A percentile compares a stretch with the other conserved stretches of the same genome.
These are phyloP conservation scores for Euphorbia lathyris DNA, from an alignment of 345 rosid genomes.

Conservation along the genomic window DNA sequence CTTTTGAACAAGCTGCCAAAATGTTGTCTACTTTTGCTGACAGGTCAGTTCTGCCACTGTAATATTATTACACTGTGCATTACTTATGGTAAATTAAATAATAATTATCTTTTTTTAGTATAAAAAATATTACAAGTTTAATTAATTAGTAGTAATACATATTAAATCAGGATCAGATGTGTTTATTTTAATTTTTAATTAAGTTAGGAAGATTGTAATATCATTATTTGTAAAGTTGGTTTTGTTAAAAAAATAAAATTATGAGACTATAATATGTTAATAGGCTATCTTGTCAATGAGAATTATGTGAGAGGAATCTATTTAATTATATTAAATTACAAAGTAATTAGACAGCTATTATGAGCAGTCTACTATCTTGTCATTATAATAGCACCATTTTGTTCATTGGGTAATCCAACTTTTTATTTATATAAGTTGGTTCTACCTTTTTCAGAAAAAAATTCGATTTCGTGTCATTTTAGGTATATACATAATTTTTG, in stretches of 20 bases:
- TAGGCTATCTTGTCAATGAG: not conserved
- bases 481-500: not conserved
- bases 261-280: not conserved
- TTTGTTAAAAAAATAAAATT: not conserved
- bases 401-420: not conserved
- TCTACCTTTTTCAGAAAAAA: not conserved
- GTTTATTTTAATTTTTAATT: too few relatives aligned
- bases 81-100: not conserved
- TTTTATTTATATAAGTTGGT: not conserved
- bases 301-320: not conserved
- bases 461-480: not conserved
- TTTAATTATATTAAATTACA: not conserved
- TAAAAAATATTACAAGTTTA: too few relatives aligned
- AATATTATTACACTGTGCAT: not conserved
- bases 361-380: conserved; percentile 8
- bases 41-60: not conserved
- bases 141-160: too few relatives aligned
- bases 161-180: not conserved
- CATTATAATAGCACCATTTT: conserved; percentile 2
- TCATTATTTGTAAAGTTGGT: not conserved
- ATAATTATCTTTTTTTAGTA: too few relatives aligned
- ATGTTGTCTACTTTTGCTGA: not conserved
- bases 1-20: not conserved
- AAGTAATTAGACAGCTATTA: not conserved
- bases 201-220: not conserved